These are phyloP conservation scores for Ganoderma multipileum DNA, from an alignment of 1,284 basidiomycete species.

Conservation along the genomic window DNA sequence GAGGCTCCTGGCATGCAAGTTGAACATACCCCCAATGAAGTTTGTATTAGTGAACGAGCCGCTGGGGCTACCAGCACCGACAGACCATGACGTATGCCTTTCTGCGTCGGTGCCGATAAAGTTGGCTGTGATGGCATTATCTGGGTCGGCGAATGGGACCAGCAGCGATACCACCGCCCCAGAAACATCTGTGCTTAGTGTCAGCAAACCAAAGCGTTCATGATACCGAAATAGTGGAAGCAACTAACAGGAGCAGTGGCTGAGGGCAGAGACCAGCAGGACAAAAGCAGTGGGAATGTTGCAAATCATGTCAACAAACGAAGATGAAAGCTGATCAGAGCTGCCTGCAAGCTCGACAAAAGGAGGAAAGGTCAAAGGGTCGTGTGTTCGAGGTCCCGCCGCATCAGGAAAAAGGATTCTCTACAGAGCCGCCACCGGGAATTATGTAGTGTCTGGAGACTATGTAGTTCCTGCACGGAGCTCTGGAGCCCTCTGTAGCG, in stretches of 20 bases:
- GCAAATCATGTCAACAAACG: not conserved
- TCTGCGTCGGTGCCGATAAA: not conserved
- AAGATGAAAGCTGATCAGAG: not conserved
- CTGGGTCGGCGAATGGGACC: not conserved
- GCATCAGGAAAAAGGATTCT: not conserved
- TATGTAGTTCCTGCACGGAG: not conserved
- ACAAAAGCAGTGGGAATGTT: not conserved
- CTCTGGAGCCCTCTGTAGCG: not conserved
- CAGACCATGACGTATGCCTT: not conserved
- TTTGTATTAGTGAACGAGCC: not conserved
- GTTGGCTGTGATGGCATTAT: not conserved
- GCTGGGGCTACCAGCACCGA: not conserved
- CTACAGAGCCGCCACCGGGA: not conserved
- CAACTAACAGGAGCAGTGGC: not conserved
- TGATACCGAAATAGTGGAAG: not conserved
- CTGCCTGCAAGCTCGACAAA: not conserved
- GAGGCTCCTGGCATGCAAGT: not conserved
- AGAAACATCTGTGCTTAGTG: not conserved
- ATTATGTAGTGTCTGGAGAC: not conserved
- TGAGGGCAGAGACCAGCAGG: not conserved
- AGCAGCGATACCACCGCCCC: not conserved
- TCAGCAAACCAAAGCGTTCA: not conserved
- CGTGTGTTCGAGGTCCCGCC: not conserved
- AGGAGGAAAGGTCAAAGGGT: not conserved
- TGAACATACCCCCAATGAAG: not conserved